These are phyloP conservation scores for Saccharomycopsis fodiens DNA, from an alignment of 805 yeast genomes.

Conservation along the genomic window DNA sequence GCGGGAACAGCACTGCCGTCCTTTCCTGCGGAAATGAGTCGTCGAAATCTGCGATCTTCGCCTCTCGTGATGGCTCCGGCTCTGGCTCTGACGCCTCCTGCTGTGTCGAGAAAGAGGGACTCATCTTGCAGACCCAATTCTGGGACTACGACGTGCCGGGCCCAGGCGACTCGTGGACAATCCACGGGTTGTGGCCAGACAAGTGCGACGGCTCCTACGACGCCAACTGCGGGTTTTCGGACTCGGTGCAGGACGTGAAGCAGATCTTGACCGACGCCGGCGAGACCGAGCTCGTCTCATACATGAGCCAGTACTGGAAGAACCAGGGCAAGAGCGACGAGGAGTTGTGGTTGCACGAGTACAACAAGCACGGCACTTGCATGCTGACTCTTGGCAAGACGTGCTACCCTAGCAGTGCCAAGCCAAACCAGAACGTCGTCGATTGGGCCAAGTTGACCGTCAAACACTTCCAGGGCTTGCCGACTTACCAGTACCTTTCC, in stretches of 20 bases:
- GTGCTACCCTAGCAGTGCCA: slow-evolving; percentile 8
- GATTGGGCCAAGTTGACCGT: slow-evolving; percentile 41
- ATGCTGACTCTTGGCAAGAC: slow-evolving; percentile 55
- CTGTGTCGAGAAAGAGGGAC: slow-evolving; percentile 79
- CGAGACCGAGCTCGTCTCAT: slow-evolving; percentile 28
- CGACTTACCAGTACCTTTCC: slow-evolving; percentile 60
- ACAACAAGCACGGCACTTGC: slow-evolving; percentile 92
- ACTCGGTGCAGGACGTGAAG: slow-evolving; percentile 4
- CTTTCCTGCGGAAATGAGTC: neutral
- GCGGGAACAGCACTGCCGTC: neutral
- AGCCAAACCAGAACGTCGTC: slow-evolving; percentile 23
- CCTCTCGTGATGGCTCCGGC: neutral
- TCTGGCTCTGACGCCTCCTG: slow-evolving; percentile 33
- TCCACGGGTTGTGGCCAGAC: slow-evolving; percentile 89
- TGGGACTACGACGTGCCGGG: slow-evolving; percentile 81
- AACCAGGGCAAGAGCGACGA: slow-evolving; percentile 61
- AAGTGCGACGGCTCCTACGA: slow-evolving; percentile 75
- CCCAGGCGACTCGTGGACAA: slow-evolving; percentile 61
- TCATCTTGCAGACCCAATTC: slow-evolving; percentile 78
- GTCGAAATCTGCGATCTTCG: neutral
- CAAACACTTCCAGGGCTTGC: slow-evolving; percentile 45
- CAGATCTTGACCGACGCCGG: slow-evolving; percentile 5
- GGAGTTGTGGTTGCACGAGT: slow-evolving; percentile 80
- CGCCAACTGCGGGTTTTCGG: slow-evolving; percentile 50
- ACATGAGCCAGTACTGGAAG: slow-evolving; percentile 64